Conservation (phyloP, 2,329 filamentous ascomycete genomes). For the Ophiostoma montium region DNA sequence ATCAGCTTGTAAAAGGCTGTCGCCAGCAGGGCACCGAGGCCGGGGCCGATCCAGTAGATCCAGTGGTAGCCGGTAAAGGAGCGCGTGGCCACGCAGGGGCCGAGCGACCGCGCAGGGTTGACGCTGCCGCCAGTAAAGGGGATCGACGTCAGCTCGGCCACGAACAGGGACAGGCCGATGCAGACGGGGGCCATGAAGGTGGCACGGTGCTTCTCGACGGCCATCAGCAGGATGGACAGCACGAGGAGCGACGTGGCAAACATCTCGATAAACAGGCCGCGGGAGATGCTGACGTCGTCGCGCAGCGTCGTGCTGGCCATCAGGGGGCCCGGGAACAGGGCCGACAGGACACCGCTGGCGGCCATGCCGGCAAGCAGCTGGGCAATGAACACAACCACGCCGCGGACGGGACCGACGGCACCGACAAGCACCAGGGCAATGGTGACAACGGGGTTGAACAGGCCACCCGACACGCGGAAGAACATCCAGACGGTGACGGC, state of each 20-base stretch:
- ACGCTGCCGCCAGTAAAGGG: conserved; percentile 34
- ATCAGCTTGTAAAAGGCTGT: conserved; percentile 35
- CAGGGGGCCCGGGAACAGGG: conserved; percentile 39
- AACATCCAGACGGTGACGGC: conserved; percentile 43
- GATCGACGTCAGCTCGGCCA: conserved; percentile 33
- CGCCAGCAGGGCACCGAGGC: conserved; percentile 34
- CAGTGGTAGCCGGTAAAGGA: conserved; percentile 32
- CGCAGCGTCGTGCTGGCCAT: conserved; percentile 43
- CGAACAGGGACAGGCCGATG: conserved; percentile 57
- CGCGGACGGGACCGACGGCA: conserved; percentile 38
- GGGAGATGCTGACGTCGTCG: conserved; percentile 33
- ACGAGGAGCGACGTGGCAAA: conserved; percentile 51
- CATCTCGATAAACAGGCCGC: conserved; percentile 53
- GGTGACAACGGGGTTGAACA: conserved; percentile 38
- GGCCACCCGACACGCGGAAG: conserved; percentile 37
- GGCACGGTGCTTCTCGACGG: conserved; percentile 58
- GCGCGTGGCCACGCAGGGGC: conserved; percentile 29
- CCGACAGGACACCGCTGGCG: conserved; percentile 41
- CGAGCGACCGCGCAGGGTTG: conserved; percentile 37
- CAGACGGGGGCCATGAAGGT: conserved; percentile 59
- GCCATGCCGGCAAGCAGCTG: conserved; percentile 46
- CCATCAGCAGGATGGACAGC: conserved; percentile 54
- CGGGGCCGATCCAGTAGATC: conserved; percentile 42
- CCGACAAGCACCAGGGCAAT: conserved; percentile 45
- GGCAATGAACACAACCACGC: conserved; percentile 35